phyloP scores from a whole-genome alignment of 768 basidiomycete species.

The Lactarius hengduanensis region DNA sequence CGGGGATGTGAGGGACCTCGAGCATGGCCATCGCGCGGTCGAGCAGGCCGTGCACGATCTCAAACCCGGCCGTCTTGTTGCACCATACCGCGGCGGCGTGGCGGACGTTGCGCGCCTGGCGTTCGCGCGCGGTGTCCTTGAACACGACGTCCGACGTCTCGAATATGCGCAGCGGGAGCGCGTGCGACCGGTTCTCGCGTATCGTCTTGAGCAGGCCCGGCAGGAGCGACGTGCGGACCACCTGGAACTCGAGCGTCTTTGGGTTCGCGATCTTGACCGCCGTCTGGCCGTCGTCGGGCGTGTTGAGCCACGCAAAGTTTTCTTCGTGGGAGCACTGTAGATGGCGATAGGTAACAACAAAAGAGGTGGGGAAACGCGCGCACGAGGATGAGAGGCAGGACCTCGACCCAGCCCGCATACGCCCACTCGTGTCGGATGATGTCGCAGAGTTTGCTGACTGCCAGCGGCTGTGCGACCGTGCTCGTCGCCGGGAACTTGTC shows the following conservation, averaged over 20 bases:
- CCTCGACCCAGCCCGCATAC: constrained; percentile 94
- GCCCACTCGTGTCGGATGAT: constrained; percentile 90
- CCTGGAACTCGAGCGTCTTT: constrained; percentile 96
- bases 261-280: constrained; percentile 96
- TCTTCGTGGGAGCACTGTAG: constrained; percentile 95
- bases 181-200: constrained; percentile 92
- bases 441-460: constrained; percentile 87
- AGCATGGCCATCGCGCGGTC: constrained; percentile 96
- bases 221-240: constrained; percentile 92
- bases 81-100: constrained; percentile 93
- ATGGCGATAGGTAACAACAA: too few relatives aligned
- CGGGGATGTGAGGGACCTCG: constrained; percentile 78
- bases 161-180: constrained; percentile 91
- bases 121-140: constrained; percentile 75
- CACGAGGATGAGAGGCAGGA: constrained; percentile 90
- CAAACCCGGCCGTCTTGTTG: constrained; percentile 95
- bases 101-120: constrained; percentile 84
- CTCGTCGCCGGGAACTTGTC: constrained; percentile 89
- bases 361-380: too few relatives aligned
- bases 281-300: constrained; percentile 71
- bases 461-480: constrained; percentile 90
- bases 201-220: constrained; percentile 96
- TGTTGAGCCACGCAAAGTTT: constrained; percentile 94
- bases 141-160: constrained; percentile 92
- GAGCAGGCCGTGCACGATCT: constrained; percentile 91